A percentile compares a stretch with the other conserved stretches of the same genome.
phyloP scores from a whole-genome alignment of 495 filamentous ascomycete species.

The Trypethelium eluteriae region DNA sequence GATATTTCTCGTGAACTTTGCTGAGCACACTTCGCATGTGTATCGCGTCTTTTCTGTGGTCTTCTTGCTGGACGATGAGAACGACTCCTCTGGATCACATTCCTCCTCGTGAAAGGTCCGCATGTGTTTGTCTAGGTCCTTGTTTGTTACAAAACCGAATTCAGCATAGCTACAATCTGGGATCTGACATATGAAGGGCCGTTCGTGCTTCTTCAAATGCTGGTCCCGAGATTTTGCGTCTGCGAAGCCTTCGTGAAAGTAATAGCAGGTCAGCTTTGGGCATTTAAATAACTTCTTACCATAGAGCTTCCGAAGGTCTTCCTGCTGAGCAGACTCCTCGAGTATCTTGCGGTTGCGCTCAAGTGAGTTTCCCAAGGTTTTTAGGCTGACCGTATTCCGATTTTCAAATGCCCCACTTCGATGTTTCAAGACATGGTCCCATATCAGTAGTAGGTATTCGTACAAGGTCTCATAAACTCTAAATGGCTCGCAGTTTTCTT shows the following conservation, averaged over 20 bases:
- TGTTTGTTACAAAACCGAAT: constrained; percentile 37
- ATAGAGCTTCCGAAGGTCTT: constrained; percentile 21
- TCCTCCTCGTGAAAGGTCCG: constrained; percentile 25
- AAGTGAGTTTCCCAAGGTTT: constrained; percentile 24
- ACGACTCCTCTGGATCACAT: constrained; percentile 20
- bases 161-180: constrained; percentile 28
- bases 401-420: constrained; percentile 25
- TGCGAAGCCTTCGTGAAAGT: constrained; percentile 41
- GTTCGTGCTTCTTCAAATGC: constrained; percentile 94
- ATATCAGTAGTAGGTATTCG: constrained; percentile 22
- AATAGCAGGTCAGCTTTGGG: constrained; percentile 36
- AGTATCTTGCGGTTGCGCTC: constrained; percentile 28
- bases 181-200: constrained; percentile 72
- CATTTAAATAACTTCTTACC: constrained; percentile 38
- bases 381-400: constrained; percentile 24
- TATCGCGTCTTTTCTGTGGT: constrained; percentile 12
- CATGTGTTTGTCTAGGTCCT: constrained; percentile 38
- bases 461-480: constrained; percentile 16
- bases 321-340: constrained; percentile 26
- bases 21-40: constrained; percentile 15
- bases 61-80: constrained; percentile 13
- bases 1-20: constrained; percentile 27
- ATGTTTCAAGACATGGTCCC: constrained; percentile 27
- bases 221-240: constrained; percentile 37
- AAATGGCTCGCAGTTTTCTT: constrained; percentile 21